Evolutionary conservation across 768 basidiomycete genomes (phyloP).

Genomic region (Candolleomyces efflorescens): DNA sequence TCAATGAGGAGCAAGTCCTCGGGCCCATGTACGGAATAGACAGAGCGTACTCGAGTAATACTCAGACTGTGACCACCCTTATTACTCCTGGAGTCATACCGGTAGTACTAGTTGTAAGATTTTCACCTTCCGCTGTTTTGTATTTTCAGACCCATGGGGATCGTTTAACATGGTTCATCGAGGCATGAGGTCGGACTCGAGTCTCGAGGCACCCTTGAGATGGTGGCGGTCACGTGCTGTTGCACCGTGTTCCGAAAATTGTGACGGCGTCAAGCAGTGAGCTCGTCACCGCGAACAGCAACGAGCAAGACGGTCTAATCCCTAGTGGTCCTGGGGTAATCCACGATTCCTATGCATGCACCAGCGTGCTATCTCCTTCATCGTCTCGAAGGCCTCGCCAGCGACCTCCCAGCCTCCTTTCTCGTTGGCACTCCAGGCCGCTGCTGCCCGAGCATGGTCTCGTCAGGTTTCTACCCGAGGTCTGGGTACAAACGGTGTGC

Average conservation of each 20-base stretch:
- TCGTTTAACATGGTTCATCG: too few relatives aligned
- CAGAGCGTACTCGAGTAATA: too few relatives aligned
- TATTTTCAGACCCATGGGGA: too few relatives aligned
- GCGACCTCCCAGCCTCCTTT: constrained; percentile 26
- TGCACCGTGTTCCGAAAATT: not conserved
- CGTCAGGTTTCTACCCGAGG: constrained; percentile 19
- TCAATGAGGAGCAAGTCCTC: too few relatives aligned
- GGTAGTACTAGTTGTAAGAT: too few relatives aligned
- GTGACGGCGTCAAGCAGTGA: not conserved
- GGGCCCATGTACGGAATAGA: too few relatives aligned
- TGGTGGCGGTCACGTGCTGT: not conserved
- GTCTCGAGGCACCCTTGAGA: too few relatives aligned
- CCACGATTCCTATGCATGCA: constrained; percentile 44
- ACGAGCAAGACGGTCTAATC: not conserved
- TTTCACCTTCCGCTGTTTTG: too few relatives aligned
- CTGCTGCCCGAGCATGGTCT: constrained; percentile 48
- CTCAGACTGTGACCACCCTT: too few relatives aligned
- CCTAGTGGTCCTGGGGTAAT: not conserved
- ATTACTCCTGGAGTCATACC: too few relatives aligned
- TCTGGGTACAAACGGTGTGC: not conserved
- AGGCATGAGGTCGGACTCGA: too few relatives aligned
- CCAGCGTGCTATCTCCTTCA: constrained; percentile 37
- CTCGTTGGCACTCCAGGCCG: constrained; percentile 38
- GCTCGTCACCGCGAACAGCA: constrained; percentile 2
- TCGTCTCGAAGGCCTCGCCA: constrained; percentile 18